These are phyloP conservation scores for Cercospora zeina DNA, from an alignment of 2,329 filamentous ascomycete genomes.

Conservation along the genomic window DNA sequence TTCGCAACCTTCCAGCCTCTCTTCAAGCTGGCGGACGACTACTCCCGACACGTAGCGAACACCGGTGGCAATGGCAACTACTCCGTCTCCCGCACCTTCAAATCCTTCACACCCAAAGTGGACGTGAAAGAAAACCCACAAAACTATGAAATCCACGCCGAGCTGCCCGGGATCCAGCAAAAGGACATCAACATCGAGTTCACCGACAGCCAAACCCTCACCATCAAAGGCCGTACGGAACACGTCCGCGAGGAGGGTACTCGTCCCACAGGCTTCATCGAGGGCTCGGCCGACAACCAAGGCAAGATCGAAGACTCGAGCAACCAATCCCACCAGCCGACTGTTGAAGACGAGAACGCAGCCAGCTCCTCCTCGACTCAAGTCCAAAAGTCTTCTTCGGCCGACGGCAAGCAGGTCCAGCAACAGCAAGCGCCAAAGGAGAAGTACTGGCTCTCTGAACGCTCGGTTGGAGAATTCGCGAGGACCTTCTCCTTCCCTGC, in stretches of 20 bases:
- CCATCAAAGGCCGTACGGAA: constrained; percentile 69
- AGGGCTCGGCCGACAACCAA: constrained; percentile 23
- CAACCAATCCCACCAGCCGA: constrained; percentile 54
- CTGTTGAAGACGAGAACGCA: constrained; percentile 63
- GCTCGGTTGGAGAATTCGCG: constrained; percentile 60
- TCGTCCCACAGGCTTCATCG: constrained; percentile 52
- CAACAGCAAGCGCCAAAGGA: constrained; percentile 19
- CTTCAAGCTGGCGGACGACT: constrained; percentile 53
- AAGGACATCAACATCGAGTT: constrained; percentile 77
- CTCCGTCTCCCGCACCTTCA: constrained; percentile 38
- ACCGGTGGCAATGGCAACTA: constrained; percentile 27
- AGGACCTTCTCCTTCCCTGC: constrained; percentile 61
- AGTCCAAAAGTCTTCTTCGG: constrained; percentile 35
- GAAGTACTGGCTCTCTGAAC: constrained; percentile 70
- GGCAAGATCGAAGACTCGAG: constrained; percentile 36
- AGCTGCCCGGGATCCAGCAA: constrained; percentile 73
- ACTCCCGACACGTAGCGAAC: constrained; percentile 40
- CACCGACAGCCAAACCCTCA: constrained; percentile 71
- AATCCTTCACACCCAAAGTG: constrained; percentile 72
- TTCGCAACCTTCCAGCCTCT: constrained; percentile 42
- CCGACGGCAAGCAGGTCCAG: constrained; percentile 39
- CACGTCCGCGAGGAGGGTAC: constrained; percentile 60
- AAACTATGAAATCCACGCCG: constrained; percentile 74
- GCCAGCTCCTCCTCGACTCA: constrained; percentile 10
- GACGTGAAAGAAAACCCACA: constrained; percentile 71